Percentiles rank a stretch among this genome's conserved stretches.
These are phyloP conservation scores for Trypanosoma brucei DNA, from an alignment of 208 protist genomes.

Conservation along the genomic window DNA sequence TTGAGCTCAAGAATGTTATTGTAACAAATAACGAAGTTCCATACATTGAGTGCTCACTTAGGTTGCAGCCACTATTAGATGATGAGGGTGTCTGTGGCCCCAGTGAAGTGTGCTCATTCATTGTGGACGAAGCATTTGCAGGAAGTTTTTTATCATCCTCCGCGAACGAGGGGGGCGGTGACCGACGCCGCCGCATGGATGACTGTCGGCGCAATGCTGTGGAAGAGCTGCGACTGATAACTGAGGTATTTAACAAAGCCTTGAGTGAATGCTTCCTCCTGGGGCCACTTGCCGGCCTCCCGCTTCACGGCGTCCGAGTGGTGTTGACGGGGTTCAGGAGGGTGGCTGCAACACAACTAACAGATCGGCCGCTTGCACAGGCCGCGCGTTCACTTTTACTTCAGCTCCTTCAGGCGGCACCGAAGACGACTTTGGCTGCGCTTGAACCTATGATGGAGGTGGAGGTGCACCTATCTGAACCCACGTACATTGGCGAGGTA, in stretches of 20 bases:
- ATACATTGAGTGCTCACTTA: constrained; percentile 58
- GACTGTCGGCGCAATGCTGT: constrained; percentile 41
- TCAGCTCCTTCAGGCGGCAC: constrained; percentile 33
- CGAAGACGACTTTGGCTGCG: constrained; percentile 34
- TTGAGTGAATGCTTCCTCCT: constrained; percentile 48
- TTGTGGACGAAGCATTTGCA: constrained; percentile 38
- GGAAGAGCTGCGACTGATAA: constrained; percentile 41
- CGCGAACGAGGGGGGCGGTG: neutral
- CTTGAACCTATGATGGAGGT: constrained; percentile 88
- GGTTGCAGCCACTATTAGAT: constrained; percentile 40
- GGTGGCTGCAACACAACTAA: constrained; percentile 31
- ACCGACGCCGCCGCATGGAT: constrained; percentile 9
- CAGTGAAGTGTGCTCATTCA: constrained; percentile 35
- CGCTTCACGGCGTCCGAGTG: constrained; percentile 70
- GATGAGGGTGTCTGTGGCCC: constrained; percentile 26
- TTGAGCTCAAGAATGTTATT: constrained; percentile 22
- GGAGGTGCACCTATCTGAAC: constrained; percentile 79
- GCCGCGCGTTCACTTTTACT: constrained; percentile 49
- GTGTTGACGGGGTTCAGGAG: constrained; percentile 57
- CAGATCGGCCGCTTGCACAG: constrained; percentile 38
- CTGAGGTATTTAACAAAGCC: constrained; percentile 40
- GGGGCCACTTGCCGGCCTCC: constrained; percentile 65
- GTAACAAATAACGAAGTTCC: constrained; percentile 51
- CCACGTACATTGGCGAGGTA: constrained; percentile 64
- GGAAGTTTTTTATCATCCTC: constrained; percentile 26